A percentile compares a stretch with the other conserved stretches of the same genome.
These are phyloP conservation scores for Russula griseocarnosa DNA, from an alignment of 768 basidiomycete species.

Conservation along the genomic window DNA sequence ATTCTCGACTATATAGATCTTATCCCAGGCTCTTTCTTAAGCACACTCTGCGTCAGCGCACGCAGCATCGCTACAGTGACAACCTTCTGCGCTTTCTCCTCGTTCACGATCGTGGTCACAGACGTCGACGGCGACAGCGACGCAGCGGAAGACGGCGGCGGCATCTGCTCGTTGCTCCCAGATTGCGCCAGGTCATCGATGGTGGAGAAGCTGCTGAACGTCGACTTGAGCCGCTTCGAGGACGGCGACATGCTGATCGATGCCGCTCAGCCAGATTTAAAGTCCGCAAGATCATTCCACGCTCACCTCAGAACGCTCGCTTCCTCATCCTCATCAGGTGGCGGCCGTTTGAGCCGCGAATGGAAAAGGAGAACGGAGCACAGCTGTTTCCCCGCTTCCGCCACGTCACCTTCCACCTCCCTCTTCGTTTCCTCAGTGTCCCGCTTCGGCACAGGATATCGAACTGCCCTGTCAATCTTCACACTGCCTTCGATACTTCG, in stretches of 20 bases:
- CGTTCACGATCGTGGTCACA: conserved; percentile 20
- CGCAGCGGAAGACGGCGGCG: conserved; percentile 20
- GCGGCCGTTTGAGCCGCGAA: conserved; percentile 24
- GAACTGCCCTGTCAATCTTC: conserved; percentile 19
- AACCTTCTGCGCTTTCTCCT: conserved; percentile 11
- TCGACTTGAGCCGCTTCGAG: conserved; percentile 26
- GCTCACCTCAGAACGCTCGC: conserved; percentile 23
- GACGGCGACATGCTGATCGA: conserved; percentile 23
- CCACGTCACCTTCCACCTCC: conserved; percentile 21
- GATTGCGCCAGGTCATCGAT: conserved; percentile 1
- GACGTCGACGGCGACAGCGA: conserved; percentile 26
- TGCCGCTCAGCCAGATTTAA: background rate
- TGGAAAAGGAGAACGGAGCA: conserved; percentile 23
- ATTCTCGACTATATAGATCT: background rate
- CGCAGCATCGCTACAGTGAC: conserved; percentile 29
- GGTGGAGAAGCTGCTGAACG: conserved; percentile 20
- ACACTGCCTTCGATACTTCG: conserved; percentile 19
- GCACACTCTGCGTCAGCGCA: conserved; percentile 22
- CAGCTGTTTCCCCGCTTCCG: conserved; percentile 18
- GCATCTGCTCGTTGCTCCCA: conserved; percentile 7
- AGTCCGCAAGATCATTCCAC: background rate
- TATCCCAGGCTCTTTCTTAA: background rate
- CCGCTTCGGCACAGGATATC: conserved; percentile 24
- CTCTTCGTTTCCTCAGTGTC: conserved; percentile 22
- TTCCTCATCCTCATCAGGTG: conserved; percentile 27